phyloP scores from a whole-genome alignment of 2,329 filamentous ascomycete genomes.

The Sordariomycetes sp. region DNA sequence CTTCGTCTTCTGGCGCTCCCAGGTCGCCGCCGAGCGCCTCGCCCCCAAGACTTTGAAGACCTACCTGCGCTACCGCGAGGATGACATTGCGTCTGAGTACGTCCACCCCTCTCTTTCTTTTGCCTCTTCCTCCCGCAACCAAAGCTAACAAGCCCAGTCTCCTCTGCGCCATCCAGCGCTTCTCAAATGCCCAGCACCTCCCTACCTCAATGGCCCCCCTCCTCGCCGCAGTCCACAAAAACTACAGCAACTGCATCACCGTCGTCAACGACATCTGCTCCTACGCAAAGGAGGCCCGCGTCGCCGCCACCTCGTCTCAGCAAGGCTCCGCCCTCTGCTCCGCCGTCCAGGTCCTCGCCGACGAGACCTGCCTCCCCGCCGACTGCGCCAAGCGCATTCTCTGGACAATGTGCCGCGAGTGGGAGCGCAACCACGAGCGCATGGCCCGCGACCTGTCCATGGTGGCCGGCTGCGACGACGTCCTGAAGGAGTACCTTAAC shows the following conservation, averaged over 20 bases:
- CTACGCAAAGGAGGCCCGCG: constrained; percentile 21
- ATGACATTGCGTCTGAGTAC: constrained; percentile 24
- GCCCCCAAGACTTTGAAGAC: constrained; percentile 13
- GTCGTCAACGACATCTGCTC: constrained; percentile 26
- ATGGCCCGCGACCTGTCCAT: not conserved
- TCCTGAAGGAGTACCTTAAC: constrained; percentile 3
- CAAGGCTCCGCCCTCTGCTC: constrained; percentile 16
- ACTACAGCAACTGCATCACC: constrained; percentile 21
- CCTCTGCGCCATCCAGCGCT: constrained; percentile 21
- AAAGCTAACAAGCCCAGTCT: constrained; percentile 10
- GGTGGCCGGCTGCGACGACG: not conserved
- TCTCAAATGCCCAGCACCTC: constrained; percentile 17
- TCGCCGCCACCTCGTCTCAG: constrained; percentile 7
- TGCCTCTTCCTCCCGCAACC: not conserved
- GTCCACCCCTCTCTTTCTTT: constrained; percentile 2
- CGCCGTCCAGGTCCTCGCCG: constrained; percentile 15
- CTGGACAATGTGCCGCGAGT: constrained; percentile 8
- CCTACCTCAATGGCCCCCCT: constrained; percentile 12
- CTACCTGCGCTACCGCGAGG: constrained; percentile 23
- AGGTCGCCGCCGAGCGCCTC: constrained; percentile 18
- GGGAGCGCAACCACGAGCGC: constrained; percentile 5
- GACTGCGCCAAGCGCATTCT: constrained; percentile 6
- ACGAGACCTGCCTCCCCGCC: constrained; percentile 9
- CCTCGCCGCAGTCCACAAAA: constrained; percentile 15
- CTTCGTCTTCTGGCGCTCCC: constrained; percentile 25